These are phyloP conservation scores for Colletotrichum australisinense DNA, from an alignment of 2,329 filamentous ascomycete species.

Conservation along the genomic window DNA sequence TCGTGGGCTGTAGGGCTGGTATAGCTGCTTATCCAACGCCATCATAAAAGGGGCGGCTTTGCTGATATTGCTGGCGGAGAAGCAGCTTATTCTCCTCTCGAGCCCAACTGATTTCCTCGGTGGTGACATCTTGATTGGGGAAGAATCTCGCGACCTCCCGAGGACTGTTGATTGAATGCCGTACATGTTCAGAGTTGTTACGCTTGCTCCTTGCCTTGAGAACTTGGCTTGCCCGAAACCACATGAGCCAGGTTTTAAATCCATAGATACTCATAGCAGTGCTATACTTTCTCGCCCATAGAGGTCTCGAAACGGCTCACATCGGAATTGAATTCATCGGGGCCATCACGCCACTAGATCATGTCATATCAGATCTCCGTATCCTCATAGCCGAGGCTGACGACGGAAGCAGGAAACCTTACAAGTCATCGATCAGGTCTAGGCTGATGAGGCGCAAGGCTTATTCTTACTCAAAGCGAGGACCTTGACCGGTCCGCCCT, in stretches of 20 bases:
- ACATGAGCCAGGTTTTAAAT: background rate
- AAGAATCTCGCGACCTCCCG: background rate
- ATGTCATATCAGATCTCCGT: background rate
- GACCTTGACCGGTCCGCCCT: background rate
- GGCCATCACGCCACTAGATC: background rate
- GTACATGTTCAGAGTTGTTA: background rate
- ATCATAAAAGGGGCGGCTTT: constrained; percentile 1
- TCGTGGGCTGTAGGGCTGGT: background rate
- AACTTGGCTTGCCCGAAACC: background rate
- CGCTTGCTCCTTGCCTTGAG: background rate
- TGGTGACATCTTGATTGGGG: background rate
- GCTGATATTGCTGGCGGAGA: background rate
- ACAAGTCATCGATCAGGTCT: background rate
- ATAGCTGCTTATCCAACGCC: constrained; percentile 10
- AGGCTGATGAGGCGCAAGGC: background rate
- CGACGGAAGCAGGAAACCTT: background rate
- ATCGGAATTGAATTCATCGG: background rate
- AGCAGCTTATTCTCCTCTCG: background rate
- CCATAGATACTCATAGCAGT: background rate
- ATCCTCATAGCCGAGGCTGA: background rate
- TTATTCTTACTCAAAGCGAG: background rate
- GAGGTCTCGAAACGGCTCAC: background rate
- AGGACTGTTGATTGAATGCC: background rate
- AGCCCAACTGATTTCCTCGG: background rate
- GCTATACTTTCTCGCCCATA: background rate